Base-by-base conservation (phyloP, 257 asterid species). In the Echites panduratus region DNA sequence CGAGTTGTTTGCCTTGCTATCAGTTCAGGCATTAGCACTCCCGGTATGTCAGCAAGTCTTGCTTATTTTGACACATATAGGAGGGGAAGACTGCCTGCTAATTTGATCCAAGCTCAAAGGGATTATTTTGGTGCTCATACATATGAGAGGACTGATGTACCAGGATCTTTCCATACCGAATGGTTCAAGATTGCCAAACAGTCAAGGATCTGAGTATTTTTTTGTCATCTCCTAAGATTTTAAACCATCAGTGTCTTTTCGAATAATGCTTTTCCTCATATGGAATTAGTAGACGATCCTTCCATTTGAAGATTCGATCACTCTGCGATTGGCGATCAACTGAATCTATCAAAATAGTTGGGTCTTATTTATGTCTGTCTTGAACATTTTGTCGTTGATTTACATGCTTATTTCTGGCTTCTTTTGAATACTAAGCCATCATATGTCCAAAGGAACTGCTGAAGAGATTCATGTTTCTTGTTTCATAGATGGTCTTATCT, bases 121-220 rank as follows among this genome's bases (percentile, higher is more conserved):
- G 98, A 93, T 80, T 93, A 93, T 80, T 93, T 93, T 70, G 97
- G 98, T 40, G 98, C 98, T 65, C 98, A 93, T 71, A 91, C 98
- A 0, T 93, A 93, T 12, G 98, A 93, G 75, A 85, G 98, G 82
- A 80, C 81, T 20, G 98, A 93, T 74, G 62, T 91, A n/a, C 78
- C 89, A 0, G 98, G 98, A 47, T 73, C 87, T 27, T 93, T 82
- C 86, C 98, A 93, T 48, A 93, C 98, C 0, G 98, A 93, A 82
- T 93, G 98, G 98, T 90, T 93, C 82, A 93, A 91, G 88, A 62
- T 89, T 56, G 98, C 98, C 44, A 84, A 78, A 72, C 80, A 82
- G 80, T 76, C 79, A 14, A 84, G 77, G 85, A 76, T 85, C 50
- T 89, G 79, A 85, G 43, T 65, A 66, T n/a, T 47, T 57, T 32